Evolutionary conservation across 1,284 basidiomycete species (phyloP).

Genomic region (Cryptococcus maquisensis): DNA sequence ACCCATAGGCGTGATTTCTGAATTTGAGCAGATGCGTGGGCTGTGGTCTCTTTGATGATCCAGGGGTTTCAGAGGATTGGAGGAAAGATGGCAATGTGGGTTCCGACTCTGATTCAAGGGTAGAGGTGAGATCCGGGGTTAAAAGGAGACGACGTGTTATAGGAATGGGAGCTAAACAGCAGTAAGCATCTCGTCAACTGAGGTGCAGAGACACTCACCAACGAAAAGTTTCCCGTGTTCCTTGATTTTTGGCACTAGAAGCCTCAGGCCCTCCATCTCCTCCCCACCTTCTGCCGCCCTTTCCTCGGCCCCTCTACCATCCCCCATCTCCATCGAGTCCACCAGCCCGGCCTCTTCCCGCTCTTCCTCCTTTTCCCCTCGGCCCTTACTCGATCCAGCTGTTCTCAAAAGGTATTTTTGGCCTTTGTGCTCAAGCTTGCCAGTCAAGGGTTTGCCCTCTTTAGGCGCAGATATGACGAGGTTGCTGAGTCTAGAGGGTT

Average conservation of each 20-base stretch:
- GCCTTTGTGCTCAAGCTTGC: conserved; percentile 28
- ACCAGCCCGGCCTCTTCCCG: conserved; percentile 15
- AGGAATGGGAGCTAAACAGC: conserved; percentile 33
- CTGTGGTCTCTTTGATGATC: conserved; percentile 25
- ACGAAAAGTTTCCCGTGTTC: conserved; percentile 32
- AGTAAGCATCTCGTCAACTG: neutral
- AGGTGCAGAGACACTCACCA: conserved; percentile 23
- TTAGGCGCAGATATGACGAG: conserved; percentile 16
- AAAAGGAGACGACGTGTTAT: conserved; percentile 39
- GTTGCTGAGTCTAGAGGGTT: conserved; percentile 31
- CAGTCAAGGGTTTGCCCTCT: conserved; percentile 11
- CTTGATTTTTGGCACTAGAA: conserved; percentile 37
- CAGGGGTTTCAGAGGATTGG: neutral
- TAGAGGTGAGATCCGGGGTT: conserved; percentile 19
- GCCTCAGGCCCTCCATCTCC: conserved; percentile 43
- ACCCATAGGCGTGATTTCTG: conserved; percentile 37
- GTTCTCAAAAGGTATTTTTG: conserved; percentile 25
- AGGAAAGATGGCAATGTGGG: conserved; percentile 21
- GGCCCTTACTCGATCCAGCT: conserved; percentile 9
- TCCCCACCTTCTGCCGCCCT: conserved; percentile 31
- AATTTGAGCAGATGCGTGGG: conserved; percentile 41
- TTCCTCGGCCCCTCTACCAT: conserved; percentile 14
- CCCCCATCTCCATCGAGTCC: conserved; percentile 27
- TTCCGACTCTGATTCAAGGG: neutral
- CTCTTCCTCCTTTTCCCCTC: neutral